Base-by-base conservation (phyloP, 768 basidiomycete species). In the Xerocomus potaroensis region DNA sequence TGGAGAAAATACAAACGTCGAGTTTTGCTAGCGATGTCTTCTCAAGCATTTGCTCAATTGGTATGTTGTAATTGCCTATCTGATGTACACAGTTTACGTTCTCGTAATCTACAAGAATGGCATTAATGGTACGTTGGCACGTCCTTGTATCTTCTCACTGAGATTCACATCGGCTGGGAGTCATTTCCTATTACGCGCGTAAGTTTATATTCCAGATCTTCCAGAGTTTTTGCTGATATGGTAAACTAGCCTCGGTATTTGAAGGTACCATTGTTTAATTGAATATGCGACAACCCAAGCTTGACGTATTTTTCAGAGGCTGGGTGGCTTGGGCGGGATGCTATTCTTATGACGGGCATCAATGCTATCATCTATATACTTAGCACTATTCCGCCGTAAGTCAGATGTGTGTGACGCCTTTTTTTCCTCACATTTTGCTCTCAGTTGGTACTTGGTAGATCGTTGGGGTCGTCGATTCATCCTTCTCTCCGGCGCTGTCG, bases 121-220 rank as follows among this genome's bases (percentile, higher is more conserved):
- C 49, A 97, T 96, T 59, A 96, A 94, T 62, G 88, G 89, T 88
- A 65, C 43, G 74, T 45, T 16, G 15, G 43, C 35, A 40, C n/a
- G 37, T 41, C 37, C 14, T 50, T 30, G 46, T 36, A 23, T 47
- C 27, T 27, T 24, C 12, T 37, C 12, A 40, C 53, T 62, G 21
- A 54, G 23, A 47, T 39, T 33, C 30, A 23, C 21, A 23, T 30
- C 18, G 23, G 24, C 42, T 41, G 19, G n/a, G 31, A 92, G 92
- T 94, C 33, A 94, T 96, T 14, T 92, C 91, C 1, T 95, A 94
- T 65, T 94, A 91, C 69, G 90, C 90, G 39, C 91, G 91, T 92
- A 68, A 71, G 90, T 63, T 19, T 54, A 3, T 34, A 27, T 18
- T 33, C 41, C 41, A 24, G 18, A 36, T 42, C 7, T 9, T 7